phyloP scores from a whole-genome alignment of 257 asterid species.

The Ophiorrhiza pumila region DNA sequence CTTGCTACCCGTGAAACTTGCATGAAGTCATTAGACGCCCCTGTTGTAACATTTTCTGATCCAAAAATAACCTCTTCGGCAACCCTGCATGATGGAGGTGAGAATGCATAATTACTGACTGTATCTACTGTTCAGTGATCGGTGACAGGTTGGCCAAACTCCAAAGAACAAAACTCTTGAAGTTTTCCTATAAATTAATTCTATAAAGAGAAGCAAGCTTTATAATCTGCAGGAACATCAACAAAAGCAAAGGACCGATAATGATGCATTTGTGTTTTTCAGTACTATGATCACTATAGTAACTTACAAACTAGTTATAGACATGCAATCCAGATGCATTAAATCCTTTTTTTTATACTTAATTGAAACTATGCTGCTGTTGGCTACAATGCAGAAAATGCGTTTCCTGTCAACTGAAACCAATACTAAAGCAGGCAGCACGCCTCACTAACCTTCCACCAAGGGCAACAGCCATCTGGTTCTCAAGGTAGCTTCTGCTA shows the following conservation, averaged over 20 bases:
- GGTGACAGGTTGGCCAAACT: background rate
- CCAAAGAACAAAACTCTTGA: background rate
- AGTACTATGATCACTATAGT: background rate
- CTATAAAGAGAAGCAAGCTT: background rate
- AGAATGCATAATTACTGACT: background rate
- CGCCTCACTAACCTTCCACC: conserved; percentile 77
- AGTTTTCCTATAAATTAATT: background rate
- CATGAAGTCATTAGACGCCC: conserved; percentile 99
- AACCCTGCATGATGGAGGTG: conserved; percentile 42
- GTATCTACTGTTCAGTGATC: background rate
- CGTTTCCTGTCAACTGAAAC: background rate
- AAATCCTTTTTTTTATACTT: background rate
- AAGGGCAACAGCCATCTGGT: conserved; percentile 98
- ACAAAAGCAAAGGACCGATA: background rate
- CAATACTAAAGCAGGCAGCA: background rate
- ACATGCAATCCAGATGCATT: background rate
- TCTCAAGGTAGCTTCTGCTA: conserved; percentile 95
- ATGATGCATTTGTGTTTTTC: background rate
- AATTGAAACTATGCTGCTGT: background rate
- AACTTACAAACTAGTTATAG: background rate
- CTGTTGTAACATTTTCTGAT: conserved; percentile 84
- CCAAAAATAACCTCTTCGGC: conserved; percentile 95
- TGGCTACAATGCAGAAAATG: background rate
- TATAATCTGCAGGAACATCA: background rate
- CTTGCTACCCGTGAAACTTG: conserved; percentile 98